Evolutionary conservation across 2,329 filamentous ascomycete species (phyloP).

Genomic region (Colletotrichum sp.): DNA sequence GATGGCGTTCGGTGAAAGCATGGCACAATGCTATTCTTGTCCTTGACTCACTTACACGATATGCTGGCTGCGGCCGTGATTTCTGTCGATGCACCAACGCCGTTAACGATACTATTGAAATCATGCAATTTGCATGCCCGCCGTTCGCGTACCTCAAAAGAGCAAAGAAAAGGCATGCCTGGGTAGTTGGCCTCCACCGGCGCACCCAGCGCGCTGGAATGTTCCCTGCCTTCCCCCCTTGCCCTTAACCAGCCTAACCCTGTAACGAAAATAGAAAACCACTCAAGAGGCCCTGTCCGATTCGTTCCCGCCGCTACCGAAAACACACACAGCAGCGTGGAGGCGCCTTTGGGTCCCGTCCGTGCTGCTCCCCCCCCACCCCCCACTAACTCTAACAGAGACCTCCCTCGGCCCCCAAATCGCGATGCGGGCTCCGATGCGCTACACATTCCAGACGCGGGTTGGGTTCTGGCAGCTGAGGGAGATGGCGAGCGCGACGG

Average conservation of each 20-base stretch:
- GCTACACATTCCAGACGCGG: not conserved
- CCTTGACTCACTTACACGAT: not conserved
- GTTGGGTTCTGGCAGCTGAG: not conserved
- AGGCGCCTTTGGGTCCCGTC: not conserved
- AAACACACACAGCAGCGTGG: not conserved
- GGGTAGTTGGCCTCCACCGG: not conserved
- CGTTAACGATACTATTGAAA: not conserved
- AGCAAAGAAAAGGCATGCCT: not conserved
- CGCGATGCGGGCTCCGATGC: not conserved
- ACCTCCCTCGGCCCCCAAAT: not conserved
- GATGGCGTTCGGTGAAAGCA: not conserved
- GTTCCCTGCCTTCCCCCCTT: not conserved
- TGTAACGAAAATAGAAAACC: constrained; percentile 14
- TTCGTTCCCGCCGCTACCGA: not conserved
- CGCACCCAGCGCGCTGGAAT: not conserved
- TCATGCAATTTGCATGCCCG: not conserved
- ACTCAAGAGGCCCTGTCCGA: constrained; percentile 3
- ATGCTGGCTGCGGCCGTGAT: not conserved
- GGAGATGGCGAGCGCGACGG: not conserved
- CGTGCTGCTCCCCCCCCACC: not conserved
- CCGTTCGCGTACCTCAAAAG: not conserved
- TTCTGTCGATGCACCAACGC: not conserved
- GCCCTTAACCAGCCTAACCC: not conserved
- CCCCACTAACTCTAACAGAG: not conserved
- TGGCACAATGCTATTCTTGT: not conserved